Conservation (phyloP, 2,329 filamentous ascomycete genomes). For the Clarireedia homoeocarpa region DNA sequence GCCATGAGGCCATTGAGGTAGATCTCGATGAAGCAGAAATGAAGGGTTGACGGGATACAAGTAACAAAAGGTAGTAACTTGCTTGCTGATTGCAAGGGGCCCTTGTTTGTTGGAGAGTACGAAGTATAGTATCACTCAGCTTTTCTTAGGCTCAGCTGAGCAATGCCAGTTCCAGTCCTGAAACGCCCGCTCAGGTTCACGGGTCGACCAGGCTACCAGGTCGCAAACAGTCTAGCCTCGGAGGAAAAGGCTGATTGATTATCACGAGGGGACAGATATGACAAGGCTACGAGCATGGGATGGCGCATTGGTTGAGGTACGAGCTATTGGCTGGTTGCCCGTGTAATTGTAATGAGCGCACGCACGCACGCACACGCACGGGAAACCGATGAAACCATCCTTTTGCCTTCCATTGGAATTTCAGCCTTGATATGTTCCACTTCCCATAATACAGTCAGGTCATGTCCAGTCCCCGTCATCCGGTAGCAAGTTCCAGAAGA, state of each 20-base stretch:
- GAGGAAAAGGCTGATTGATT: not conserved
- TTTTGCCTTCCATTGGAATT: too few species aligned
- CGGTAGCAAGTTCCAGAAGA: not conserved
- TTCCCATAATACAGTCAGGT: not conserved
- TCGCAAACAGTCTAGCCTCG: not conserved
- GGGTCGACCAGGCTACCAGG: not conserved
- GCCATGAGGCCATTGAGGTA: too few species aligned
- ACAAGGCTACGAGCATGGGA: not conserved
- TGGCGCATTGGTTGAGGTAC: not conserved
- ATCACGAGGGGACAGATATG: not conserved
- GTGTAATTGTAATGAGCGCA: not conserved
- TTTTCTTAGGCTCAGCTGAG: constrained; percentile 5
- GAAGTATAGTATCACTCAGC: not conserved
- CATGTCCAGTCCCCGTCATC: not conserved
- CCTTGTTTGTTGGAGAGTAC: not conserved
- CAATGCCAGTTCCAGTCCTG: not conserved
- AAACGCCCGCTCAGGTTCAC: not conserved
- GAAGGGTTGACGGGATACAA: too few species aligned
- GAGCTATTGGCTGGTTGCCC: not conserved
- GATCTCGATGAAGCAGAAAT: too few species aligned
- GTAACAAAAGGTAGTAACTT: not conserved
- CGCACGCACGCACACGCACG: too few species aligned
- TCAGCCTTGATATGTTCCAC: not conserved
- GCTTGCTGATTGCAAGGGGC: not conserved
- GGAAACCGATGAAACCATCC: too few species aligned